Percentiles rank a stretch among this genome's conserved stretches.
Evolutionary conservation across 352 stramenopile genomes (phyloP).

Genomic region (Peronospora belbahrii): DNA sequence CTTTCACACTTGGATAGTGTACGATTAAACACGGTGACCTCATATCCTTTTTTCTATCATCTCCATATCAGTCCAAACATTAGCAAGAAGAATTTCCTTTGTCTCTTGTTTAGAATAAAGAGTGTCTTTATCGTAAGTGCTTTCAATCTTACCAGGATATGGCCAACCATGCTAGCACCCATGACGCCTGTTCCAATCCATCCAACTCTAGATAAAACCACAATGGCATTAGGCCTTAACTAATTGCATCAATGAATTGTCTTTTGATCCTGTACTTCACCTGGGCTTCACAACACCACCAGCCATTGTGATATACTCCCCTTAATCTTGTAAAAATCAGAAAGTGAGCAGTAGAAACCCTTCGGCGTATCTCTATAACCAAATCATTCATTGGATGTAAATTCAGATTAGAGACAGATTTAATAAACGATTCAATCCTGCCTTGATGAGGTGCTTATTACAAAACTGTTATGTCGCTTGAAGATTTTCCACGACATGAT

Average conservation of each 20-base stretch:
- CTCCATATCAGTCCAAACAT: constrained; percentile 1
- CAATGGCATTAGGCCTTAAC: neutral
- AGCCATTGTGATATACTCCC: constrained; percentile 8
- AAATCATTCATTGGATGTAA: constrained; percentile 17
- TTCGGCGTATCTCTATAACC: neutral
- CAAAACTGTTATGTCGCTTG: constrained; percentile 6
- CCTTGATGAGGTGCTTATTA: too few species aligned
- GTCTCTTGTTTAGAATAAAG: neutral
- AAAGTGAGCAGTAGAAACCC: neutral
- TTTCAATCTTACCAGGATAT: constrained; percentile 58
- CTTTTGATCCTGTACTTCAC: neutral
- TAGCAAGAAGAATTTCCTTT: neutral
- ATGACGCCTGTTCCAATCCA: constrained; percentile 86
- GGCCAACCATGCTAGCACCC: constrained; percentile 82
- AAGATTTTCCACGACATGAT: neutral
- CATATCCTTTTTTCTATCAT: constrained; percentile 69
- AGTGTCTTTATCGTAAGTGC: neutral
- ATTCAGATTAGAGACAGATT: too few species aligned
- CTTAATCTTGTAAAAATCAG: neutral
- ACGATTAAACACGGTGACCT: constrained; percentile 85
- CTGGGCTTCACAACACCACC: constrained; percentile 20
- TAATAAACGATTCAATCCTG: too few species aligned
- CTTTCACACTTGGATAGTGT: constrained; percentile 75
- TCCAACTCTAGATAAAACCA: constrained; percentile 41
- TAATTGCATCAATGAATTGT: neutral